These are phyloP conservation scores for Sparassis latifolia DNA, from an alignment of 1,284 basidiomycete species.

Conservation along the genomic window DNA sequence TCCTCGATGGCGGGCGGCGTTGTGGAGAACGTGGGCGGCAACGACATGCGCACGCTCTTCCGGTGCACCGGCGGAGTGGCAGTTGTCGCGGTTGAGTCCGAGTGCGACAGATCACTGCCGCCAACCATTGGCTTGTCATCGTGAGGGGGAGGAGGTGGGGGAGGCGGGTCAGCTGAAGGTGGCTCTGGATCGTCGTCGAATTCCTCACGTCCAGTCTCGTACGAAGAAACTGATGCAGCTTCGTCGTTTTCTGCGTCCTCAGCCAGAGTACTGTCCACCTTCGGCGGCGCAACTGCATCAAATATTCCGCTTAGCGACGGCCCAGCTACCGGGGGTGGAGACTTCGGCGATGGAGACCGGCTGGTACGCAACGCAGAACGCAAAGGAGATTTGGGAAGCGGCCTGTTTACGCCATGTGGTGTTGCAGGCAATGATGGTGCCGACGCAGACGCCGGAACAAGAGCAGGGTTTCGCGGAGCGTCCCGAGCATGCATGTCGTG, in stretches of 20 bases:
- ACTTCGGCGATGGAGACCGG: conserved; percentile 35
- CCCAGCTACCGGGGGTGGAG: not conserved
- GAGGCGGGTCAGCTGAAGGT: conserved; percentile 8
- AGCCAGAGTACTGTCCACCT: not conserved
- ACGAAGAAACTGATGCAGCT: conserved; percentile 46
- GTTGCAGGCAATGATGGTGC: conserved; percentile 15
- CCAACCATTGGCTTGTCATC: conserved; percentile 3
- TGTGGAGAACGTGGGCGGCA: conserved; percentile 65
- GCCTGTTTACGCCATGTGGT: conserved; percentile 24
- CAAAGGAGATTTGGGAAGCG: conserved; percentile 59
- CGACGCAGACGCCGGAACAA: conserved; percentile 15
- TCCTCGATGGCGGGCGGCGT: conserved; percentile 60
- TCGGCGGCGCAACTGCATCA: not conserved
- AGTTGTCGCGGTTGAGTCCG: conserved; percentile 15
- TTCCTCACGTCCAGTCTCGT: conserved; percentile 51
- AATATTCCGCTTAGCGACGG: not conserved
- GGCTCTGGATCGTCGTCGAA: conserved; percentile 26
- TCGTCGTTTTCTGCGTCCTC: conserved; percentile 25
- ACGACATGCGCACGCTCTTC: conserved; percentile 70
- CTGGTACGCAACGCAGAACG: conserved; percentile 44
- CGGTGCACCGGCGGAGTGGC: conserved; percentile 34
- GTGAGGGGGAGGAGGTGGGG: conserved; percentile 20
- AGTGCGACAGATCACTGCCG: conserved; percentile 23
- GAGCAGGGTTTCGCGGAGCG: conserved; percentile 1
- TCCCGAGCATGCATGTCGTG: not conserved